Conservation (phyloP, 129 eudicot species). For the Pulicaria dysenterica region DNA sequence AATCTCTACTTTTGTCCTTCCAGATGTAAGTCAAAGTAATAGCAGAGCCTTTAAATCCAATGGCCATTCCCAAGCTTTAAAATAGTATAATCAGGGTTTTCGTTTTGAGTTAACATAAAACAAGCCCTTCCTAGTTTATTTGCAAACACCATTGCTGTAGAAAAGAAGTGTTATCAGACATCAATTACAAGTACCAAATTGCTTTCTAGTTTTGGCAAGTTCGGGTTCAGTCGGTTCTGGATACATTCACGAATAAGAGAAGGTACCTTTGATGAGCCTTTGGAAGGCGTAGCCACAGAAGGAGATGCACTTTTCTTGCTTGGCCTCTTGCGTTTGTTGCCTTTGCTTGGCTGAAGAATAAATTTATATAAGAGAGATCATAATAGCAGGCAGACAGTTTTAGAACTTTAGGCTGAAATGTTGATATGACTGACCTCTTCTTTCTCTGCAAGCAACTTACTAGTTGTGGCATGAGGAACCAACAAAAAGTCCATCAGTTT, state of each 20-base stretch:
- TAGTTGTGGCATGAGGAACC: constrained; percentile 79
- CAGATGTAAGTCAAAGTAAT: neutral
- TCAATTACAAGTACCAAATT: constrained; percentile 11
- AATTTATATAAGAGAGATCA: constrained; percentile 9
- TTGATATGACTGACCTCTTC: constrained; percentile 55
- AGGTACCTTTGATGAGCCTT: constrained; percentile 71
- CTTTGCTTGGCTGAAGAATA: constrained; percentile 58
- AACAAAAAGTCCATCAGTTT: constrained; percentile 84
- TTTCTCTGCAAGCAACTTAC: constrained; percentile 68
- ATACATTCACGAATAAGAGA: constrained; percentile 8
- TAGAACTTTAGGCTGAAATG: neutral
- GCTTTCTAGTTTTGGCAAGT: constrained; percentile 17
- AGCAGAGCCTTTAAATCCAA: neutral
- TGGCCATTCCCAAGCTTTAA: neutral
- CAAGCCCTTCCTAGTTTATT: neutral
- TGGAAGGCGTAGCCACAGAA: constrained; percentile 53
- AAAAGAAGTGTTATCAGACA: constrained; percentile 6
- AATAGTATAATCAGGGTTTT: neutral
- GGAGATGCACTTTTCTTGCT: constrained; percentile 50
- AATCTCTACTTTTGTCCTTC: neutral
- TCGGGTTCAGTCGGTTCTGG: neutral
- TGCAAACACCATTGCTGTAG: constrained; percentile 2
- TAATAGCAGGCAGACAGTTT: constrained; percentile 8
- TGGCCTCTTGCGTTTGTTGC: constrained; percentile 76
- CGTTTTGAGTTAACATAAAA: constrained; percentile 7